Conservation (phyloP, 2,329 filamentous ascomycete genomes). For the Chaetomiaceae sp. region DNA sequence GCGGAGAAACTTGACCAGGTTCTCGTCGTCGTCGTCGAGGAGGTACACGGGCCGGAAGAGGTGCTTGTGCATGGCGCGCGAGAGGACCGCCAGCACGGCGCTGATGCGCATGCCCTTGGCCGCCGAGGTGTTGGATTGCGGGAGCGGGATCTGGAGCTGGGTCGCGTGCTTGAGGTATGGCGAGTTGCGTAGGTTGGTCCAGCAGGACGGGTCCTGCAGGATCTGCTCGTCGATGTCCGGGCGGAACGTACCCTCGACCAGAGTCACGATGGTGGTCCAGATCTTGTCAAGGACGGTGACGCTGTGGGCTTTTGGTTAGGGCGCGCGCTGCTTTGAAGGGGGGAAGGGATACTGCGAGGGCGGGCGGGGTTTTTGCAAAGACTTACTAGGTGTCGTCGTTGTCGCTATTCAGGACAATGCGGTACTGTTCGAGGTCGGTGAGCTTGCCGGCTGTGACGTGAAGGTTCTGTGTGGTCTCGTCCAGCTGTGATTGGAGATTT, state of each 20-base stretch:
- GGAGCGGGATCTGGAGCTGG: constrained; percentile 33
- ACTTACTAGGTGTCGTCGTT: constrained; percentile 33
- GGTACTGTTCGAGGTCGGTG: constrained; percentile 30
- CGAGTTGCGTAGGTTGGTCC: constrained; percentile 32
- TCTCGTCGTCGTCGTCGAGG: constrained; percentile 31
- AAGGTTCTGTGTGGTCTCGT: constrained; percentile 26
- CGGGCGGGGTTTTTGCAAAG: too few species aligned
- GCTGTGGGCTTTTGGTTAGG: too few species aligned
- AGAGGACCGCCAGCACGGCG: constrained; percentile 33
- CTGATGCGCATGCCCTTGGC: constrained; percentile 37
- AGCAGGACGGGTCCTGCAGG: constrained; percentile 32
- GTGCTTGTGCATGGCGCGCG: constrained; percentile 32
- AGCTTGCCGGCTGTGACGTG: constrained; percentile 25
- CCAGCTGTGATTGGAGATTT: constrained; percentile 25
- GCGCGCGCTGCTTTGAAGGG: too few species aligned
- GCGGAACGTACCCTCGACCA: constrained; percentile 32
- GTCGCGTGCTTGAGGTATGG: constrained; percentile 33
- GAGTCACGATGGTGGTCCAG: constrained; percentile 33
- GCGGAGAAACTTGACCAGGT: constrained; percentile 31
- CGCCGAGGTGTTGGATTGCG: constrained; percentile 33
- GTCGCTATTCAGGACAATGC: constrained; percentile 28
- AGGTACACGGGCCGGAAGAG: constrained; percentile 36
- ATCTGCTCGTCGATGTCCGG: constrained; percentile 32
- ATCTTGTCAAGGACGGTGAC: constrained; percentile 34
- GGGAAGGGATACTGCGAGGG: too few species aligned